Conservation (phyloP, 805 yeast species). For the Saturnispora silvae region DNA sequence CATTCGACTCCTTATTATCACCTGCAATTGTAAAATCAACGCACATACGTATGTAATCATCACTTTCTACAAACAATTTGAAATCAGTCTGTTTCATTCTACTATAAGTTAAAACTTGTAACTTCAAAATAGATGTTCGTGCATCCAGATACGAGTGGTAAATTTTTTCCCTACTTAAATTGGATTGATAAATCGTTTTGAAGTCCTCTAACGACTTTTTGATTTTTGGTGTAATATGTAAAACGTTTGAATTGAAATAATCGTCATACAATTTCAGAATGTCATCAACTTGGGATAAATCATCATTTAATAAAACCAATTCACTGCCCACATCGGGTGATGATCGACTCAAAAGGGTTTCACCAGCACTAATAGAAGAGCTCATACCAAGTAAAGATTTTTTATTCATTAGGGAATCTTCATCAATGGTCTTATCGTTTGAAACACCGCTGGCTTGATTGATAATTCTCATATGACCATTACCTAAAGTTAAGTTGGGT, state of each 20-base stretch:
- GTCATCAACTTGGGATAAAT: conserved; percentile 40
- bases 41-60: conserved; percentile 40
- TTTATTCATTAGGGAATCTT: background rate
- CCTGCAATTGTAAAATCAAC: conserved; percentile 27
- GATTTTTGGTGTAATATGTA: conserved; percentile 22
- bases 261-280: conserved; percentile 37
- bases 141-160: conserved; percentile 28
- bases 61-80: conserved; percentile 51
- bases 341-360: too few species aligned
- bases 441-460: too few species aligned
- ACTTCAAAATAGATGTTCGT: conserved; percentile 43
- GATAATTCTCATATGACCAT: too few species aligned
- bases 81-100: conserved; percentile 44
- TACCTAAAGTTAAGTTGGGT: background rate
- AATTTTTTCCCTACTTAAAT: background rate
- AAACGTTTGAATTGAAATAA: conserved; percentile 28
- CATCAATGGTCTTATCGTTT: background rate
- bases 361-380: background rate
- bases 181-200: conserved; percentile 10
- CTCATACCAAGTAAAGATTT: too few species aligned
- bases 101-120: conserved; percentile 45
- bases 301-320: conserved; percentile 15
- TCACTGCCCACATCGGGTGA: conserved; percentile 12
- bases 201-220: conserved; percentile 30
- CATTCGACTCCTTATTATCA: background rate